Percentiles rank a stretch among this genome's conserved stretches.
Evolutionary conservation across 257 asterid genomes (phyloP).

Genomic region (Solanum pinnatisectum): DNA sequence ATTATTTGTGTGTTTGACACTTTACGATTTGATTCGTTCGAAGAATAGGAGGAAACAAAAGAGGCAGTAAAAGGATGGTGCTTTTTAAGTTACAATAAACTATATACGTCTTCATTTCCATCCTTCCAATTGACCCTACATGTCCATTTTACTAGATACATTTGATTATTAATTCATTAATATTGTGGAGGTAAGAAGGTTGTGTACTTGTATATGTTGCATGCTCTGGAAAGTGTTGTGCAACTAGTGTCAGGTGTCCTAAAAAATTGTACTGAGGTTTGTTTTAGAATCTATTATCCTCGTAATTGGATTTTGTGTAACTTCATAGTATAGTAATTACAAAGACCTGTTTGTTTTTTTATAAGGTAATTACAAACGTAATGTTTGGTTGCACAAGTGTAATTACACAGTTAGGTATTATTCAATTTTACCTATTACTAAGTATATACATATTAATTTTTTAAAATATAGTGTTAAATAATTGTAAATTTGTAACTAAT

Average conservation of each 20-base stretch:
- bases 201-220: not conserved
- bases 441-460: not conserved
- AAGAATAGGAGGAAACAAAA: not conserved
- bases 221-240: not conserved
- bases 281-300: not conserved
- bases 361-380: not conserved
- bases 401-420: not conserved
- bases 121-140: not conserved
- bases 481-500: not conserved
- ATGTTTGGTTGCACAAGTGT: not conserved
- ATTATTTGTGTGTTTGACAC: not conserved
- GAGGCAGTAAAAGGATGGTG: not conserved
- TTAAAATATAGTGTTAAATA: not conserved
- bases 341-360: not conserved
- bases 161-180: not conserved
- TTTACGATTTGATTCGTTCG: not conserved
- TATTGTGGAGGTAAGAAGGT: not conserved
- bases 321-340: not conserved
- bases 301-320: not conserved
- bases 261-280: not conserved
- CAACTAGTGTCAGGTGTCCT: not conserved
- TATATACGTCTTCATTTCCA: not conserved
- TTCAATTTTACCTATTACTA: not conserved
- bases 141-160: not conserved
- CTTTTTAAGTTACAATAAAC: not conserved